A percentile compares a stretch with the other conserved stretches of the same genome.
Evolutionary conservation across 2,329 filamentous ascomycete genomes (phyloP).

Genomic region (Talaromyces funiculosus): DNA sequence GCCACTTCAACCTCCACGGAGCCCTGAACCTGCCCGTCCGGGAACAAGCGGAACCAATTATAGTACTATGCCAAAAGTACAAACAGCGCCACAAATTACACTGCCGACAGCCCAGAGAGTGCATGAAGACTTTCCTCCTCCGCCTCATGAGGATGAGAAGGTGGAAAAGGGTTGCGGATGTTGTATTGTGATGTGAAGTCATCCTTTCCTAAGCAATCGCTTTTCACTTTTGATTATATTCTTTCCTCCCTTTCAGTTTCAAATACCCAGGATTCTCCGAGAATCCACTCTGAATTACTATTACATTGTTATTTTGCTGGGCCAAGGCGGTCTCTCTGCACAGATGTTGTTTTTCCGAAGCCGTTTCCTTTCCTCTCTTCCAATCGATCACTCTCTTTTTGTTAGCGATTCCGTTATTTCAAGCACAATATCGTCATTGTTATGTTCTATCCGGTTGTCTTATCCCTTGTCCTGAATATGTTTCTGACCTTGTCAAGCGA

Average conservation of each 20-base stretch:
- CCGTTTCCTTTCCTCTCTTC: conserved; percentile 10
- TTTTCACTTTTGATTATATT: neutral
- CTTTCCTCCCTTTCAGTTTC: conserved; percentile 1
- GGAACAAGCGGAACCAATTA: conserved; percentile 45
- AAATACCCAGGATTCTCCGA: conserved; percentile 9
- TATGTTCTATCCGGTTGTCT: neutral
- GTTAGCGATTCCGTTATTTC: neutral
- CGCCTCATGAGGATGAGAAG: conserved; percentile 50
- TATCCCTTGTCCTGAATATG: neutral
- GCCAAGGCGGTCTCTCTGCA: conserved; percentile 3
- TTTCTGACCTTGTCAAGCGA: neutral
- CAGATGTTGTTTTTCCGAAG: neutral
- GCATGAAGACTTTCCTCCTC: conserved; percentile 40
- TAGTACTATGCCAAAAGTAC: conserved; percentile 46
- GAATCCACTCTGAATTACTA: conserved; percentile 6
- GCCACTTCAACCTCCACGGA: conserved; percentile 29
- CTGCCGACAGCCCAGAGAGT: conserved; percentile 35
- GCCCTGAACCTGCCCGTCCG: conserved; percentile 29
- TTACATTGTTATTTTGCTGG: neutral
- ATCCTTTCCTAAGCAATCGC: conserved; percentile 15
- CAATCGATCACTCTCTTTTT: neutral
- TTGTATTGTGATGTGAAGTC: conserved; percentile 66
- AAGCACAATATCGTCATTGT: neutral
- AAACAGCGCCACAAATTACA: conserved; percentile 31
- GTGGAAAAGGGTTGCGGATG: conserved; percentile 61